Evolutionary conservation across 164 flowering plant genomes (phyloP), one percentile per base, ranked within the genome.

Genomic region (Buxus sempervirens): DNA sequence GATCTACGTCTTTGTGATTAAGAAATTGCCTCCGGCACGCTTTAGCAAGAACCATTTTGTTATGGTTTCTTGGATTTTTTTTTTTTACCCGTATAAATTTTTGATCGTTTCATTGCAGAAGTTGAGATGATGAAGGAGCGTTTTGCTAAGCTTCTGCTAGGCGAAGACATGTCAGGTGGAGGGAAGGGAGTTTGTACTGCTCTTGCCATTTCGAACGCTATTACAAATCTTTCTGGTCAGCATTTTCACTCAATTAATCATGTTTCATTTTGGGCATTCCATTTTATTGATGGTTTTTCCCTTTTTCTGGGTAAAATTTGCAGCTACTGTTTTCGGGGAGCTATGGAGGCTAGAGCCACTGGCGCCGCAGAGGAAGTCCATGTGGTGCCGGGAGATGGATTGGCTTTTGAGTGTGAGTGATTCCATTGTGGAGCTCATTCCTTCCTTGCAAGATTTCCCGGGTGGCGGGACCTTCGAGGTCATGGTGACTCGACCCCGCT

Each of bases 141-240:
- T 22, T 91, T 91, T 59, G 86, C 96, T 0, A 91, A 89, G 80
- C 85, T 91, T 62, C 80, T 91, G 18, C 86, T 91, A 0, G 97
- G 93, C 54, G 97, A 91, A 72, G 97, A 91, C 64, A 89, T 90
- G 97, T 91, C 97, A 0, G 97, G 96, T 49, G 87, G 93, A 38
- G 90, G 92, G 5, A 86, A 88, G 59, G 97, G 97, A 45, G 93
- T 91, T 0, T 84, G 87, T 63, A 85, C 89, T 2, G 97, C 97
- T 25, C 85, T 91, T 4, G 91, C 97, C 1, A 85, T 89, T 65
- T 90, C 93, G 0, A 91, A 91, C 48, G 95, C 96, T 78, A 91
- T 90, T 21, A 89, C 97, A 0, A 88, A 90, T 73, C 88, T 89
- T 27, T 84, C 88, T 23, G 91, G 95, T 89, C 54, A 58, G 72